phyloP scores from a whole-genome alignment of 2,329 filamentous ascomycete species.

The Clonostachys solani region DNA sequence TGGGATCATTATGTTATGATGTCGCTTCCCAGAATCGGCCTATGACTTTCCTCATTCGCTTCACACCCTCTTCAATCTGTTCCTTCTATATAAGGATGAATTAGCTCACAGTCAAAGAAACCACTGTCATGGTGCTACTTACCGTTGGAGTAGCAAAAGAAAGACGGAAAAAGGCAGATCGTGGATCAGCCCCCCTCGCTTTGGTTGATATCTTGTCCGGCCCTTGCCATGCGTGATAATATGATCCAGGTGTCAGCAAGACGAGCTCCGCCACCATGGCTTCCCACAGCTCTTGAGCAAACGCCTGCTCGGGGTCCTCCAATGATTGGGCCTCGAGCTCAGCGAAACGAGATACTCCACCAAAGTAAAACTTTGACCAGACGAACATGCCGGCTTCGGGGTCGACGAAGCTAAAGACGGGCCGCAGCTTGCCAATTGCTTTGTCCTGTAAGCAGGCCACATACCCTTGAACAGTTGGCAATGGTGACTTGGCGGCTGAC shows the following conservation, averaged over 20 bases:
- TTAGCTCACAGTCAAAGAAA: not conserved
- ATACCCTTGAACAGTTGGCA: constrained; percentile 7
- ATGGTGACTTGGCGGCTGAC: constrained; percentile 8
- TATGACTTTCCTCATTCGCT: not conserved
- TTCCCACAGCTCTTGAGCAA: constrained; percentile 14
- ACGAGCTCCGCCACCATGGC: constrained; percentile 10
- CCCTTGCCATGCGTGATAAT: constrained; percentile 23
- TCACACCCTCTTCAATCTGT: not conserved
- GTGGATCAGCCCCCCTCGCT: constrained; percentile 12
- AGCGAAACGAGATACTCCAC: constrained; percentile 5
- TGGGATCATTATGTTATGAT: too few species aligned
- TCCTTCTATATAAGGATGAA: not conserved
- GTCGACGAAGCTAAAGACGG: constrained; percentile 19
- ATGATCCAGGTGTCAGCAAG: constrained; percentile 20
- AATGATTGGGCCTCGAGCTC: constrained; percentile 9
- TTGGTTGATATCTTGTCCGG: constrained; percentile 13
- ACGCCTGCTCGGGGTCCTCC: constrained; percentile 13
- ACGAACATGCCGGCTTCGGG: constrained; percentile 24
- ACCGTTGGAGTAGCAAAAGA: constrained; percentile 19
- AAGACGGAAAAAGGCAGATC: constrained; percentile 16
- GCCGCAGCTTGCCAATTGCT: constrained; percentile 1
- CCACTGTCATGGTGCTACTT: constrained; percentile 3
- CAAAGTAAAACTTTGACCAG: constrained; percentile 21
- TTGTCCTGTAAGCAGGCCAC: constrained; percentile 10
- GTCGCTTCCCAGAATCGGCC: too few species aligned